Evolutionary conservation across 164 flowering plant genomes (phyloP).

Genomic region (Warburgia ugandensis): DNA sequence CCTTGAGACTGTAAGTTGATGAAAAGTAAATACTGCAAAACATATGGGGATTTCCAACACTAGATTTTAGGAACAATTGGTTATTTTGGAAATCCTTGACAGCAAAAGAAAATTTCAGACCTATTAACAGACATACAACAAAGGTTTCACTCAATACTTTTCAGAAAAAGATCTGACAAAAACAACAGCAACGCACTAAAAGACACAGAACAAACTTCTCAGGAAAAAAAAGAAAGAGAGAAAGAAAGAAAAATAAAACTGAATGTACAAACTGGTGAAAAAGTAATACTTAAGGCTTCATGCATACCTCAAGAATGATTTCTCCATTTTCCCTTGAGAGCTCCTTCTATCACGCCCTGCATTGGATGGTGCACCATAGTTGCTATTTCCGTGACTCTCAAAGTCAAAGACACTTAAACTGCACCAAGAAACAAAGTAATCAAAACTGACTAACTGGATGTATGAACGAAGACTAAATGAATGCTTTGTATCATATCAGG

Average conservation of each 20-base stretch:
- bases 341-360: slow-evolving; percentile 51
- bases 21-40: no score
- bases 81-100: no score
- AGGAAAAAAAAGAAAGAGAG: neutral
- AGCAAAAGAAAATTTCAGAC: no score
- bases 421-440: slow-evolving; percentile 18
- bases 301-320: slow-evolving; percentile 85
- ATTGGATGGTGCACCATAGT: slow-evolving; percentile 71
- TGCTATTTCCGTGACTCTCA: slow-evolving; percentile 75
- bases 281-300: neutral
- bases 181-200: neutral
- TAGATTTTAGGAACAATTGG: no score
- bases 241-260: neutral
- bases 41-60: no score
- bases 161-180: neutral
- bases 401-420: slow-evolving; percentile 84
- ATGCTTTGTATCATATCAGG: no score
- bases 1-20: no score
- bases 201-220: neutral
- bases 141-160: no score
- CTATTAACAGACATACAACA: no score
- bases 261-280: neutral
- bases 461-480: no score
- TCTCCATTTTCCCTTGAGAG: slow-evolving; percentile 98
- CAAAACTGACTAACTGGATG: no score